Conservation (phyloP, 305 asterid genomes). For the Solanum hybrid region DNA sequence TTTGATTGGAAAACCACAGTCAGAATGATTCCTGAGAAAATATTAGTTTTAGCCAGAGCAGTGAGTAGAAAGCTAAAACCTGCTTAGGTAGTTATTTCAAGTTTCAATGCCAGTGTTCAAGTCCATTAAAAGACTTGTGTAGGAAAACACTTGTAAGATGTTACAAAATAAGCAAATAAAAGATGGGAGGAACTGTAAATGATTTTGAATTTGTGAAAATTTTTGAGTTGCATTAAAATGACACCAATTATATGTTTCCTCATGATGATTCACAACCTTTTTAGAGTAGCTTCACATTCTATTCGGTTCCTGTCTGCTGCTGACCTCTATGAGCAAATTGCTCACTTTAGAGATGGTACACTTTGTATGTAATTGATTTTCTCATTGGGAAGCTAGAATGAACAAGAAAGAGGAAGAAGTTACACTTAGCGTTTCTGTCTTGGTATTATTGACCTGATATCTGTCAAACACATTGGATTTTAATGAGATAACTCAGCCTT, state of each 20-base stretch:
- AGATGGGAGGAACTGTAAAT: not conserved
- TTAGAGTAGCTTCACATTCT: not conserved
- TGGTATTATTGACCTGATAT: not conserved
- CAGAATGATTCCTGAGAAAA: not conserved
- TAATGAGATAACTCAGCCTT: not conserved
- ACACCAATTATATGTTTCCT: not conserved
- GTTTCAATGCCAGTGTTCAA: not conserved
- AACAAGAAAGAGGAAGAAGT: not conserved
- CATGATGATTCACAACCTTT: not conserved
- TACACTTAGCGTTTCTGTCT: not conserved
- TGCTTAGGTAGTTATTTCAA: not conserved
- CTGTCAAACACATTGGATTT: not conserved
- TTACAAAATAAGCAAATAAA: not conserved
- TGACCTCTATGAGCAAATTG: not conserved
- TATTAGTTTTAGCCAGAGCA: not conserved
- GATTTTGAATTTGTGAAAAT: not conserved
- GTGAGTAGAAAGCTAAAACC: not conserved
- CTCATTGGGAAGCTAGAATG: not conserved
- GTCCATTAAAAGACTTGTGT: not conserved
- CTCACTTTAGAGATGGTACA: not conserved
- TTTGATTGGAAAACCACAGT: not conserved
- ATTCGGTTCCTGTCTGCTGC: not conserved
- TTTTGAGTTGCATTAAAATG: not conserved
- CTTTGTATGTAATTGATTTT: not conserved
- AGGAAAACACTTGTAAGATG: not conserved